Evolutionary conservation across 2,329 filamentous ascomycete species (phyloP).

Genomic region (Gaeumannomyces tritici): DNA sequence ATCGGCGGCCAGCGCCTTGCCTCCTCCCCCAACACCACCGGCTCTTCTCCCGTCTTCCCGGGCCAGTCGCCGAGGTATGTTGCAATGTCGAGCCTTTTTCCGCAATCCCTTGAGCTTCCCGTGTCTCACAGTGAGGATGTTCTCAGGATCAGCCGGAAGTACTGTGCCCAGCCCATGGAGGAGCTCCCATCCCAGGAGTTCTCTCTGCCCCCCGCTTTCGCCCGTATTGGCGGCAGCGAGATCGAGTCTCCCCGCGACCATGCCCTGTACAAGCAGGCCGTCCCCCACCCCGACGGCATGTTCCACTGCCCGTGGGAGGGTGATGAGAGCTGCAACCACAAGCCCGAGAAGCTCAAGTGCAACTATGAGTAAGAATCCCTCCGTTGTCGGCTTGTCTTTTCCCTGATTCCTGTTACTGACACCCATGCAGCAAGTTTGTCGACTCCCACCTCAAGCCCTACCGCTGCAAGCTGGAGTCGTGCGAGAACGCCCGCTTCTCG

Average conservation of each 20-base stretch:
- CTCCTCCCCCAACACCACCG: constrained; percentile 33
- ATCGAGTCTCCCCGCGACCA: constrained; percentile 48
- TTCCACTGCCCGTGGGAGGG: constrained; percentile 90
- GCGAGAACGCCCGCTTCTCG: constrained; percentile 81
- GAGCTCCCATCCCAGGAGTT: constrained; percentile 21
- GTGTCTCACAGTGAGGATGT: constrained; percentile 20
- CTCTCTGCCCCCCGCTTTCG: constrained; percentile 28
- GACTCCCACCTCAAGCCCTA: constrained; percentile 97
- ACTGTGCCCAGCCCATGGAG: constrained; percentile 14
- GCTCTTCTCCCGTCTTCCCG: constrained; percentile 38
- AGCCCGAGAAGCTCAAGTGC: constrained; percentile 94
- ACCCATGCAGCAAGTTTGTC: constrained; percentile 70
- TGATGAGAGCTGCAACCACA: constrained; percentile 67
- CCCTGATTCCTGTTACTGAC: constrained; percentile 11
- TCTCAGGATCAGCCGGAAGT: constrained; percentile 27
- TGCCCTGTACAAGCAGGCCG: constrained; percentile 59
- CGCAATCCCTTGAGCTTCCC: constrained; percentile 8
- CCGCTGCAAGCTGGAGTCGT: constrained; percentile 78
- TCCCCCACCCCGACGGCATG: constrained; percentile 61
- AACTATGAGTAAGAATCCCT: constrained; percentile 78
- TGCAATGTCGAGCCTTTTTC: constrained; percentile 5
- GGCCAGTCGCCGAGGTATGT: constrained; percentile 47
- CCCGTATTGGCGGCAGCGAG: not conserved
- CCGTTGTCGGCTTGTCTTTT: not conserved
- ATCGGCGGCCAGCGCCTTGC: constrained; percentile 22